phyloP scores from a whole-genome alignment of 164 flowering plant species.

The Warburgia ugandensis region DNA sequence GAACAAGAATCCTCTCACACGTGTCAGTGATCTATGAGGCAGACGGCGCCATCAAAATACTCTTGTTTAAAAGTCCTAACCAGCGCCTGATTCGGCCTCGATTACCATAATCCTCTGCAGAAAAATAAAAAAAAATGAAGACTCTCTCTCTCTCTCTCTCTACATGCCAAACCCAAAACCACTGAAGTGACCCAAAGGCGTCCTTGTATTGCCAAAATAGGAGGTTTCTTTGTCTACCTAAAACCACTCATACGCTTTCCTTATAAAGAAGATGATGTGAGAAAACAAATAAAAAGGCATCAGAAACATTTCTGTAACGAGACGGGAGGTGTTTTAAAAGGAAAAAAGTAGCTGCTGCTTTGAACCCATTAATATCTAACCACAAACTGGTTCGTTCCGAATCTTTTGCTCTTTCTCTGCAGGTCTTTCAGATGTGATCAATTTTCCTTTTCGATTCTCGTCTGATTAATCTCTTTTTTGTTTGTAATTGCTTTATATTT shows the following conservation, averaged over 20 bases:
- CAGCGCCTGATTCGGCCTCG: slow-evolving; percentile 20
- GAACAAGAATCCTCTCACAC: no score
- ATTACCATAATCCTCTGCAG: background rate
- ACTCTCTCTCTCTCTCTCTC: background rate
- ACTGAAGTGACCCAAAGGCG: no score
- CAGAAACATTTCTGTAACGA: no score
- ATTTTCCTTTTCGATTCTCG: background rate
- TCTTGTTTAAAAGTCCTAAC: background rate
- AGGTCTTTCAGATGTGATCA: background rate
- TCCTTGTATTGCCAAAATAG: no score
- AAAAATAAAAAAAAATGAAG: background rate
- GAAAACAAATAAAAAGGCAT: no score
- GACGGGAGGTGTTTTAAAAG: no score
- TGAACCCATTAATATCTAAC: no score
- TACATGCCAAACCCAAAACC: background rate
- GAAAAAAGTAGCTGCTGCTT: no score
- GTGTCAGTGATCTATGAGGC: slow-evolving; percentile 38
- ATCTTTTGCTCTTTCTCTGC: no score
- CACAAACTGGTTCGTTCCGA: no score
- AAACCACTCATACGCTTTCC: background rate
- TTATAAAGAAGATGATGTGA: no score
- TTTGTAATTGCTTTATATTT: background rate
- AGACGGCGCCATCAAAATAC: slow-evolving; percentile 14
- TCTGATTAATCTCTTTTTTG: background rate
- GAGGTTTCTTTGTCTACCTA: background rate